Conservation (phyloP, 306 rosid genomes). For the Vicia villosa region DNA sequence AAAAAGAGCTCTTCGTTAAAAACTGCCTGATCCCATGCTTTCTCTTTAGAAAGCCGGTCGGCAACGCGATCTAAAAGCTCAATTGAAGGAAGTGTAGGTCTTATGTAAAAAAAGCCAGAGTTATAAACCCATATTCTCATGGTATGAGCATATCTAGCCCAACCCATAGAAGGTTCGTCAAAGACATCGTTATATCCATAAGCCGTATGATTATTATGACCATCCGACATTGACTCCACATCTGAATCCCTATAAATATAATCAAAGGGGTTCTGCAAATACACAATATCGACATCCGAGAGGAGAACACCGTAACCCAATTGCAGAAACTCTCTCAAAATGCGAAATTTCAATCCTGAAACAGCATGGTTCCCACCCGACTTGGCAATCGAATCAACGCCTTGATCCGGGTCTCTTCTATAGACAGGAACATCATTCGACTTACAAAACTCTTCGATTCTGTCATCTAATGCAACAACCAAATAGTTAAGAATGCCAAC, state of each 20-base stretch:
- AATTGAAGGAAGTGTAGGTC: conserved; percentile 86
- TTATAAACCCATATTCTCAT: conserved; percentile 96
- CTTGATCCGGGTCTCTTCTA: conserved; percentile 77
- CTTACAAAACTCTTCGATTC: conserved; percentile 65
- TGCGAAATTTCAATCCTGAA: conserved; percentile 74
- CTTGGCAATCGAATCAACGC: conserved; percentile 62
- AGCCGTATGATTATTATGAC: conserved; percentile 78
- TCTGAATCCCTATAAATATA: conserved; percentile 83
- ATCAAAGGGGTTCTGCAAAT: conserved; percentile 87
- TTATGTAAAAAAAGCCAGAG: conserved; percentile 87
- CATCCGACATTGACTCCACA: conserved; percentile 92
- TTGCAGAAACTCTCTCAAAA: conserved; percentile 84
- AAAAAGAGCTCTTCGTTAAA: conserved; percentile 82
- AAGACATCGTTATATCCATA: conserved; percentile 86
- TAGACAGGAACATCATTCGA: conserved; percentile 73
- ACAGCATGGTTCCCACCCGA: conserved; percentile 79
- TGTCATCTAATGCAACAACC: conserved; percentile 74
- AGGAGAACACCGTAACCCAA: conserved; percentile 83
- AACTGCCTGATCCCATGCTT: conserved; percentile 92
- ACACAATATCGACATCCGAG: conserved; percentile 85
- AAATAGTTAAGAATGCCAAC: conserved; percentile 76
- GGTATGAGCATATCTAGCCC: conserved; percentile 93
- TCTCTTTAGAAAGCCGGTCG: conserved; percentile 57
- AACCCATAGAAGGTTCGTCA: conserved; percentile 91
- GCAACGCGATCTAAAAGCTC: conserved; percentile 90